phyloP scores from a whole-genome alignment of 768 basidiomycete genomes.

The Lentinus brumalis region DNA sequence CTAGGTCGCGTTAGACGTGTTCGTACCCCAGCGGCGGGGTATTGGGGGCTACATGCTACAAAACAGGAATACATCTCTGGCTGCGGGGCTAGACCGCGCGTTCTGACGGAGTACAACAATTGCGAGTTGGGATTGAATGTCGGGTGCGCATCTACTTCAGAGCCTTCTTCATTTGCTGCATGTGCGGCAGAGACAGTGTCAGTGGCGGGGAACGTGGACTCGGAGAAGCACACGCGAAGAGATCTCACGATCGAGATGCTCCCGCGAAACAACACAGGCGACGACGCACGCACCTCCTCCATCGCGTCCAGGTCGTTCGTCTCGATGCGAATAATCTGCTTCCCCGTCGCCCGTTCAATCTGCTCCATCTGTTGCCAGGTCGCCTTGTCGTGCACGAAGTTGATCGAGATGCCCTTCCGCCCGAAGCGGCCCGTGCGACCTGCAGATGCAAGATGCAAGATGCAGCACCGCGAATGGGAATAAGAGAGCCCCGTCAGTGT shows the following conservation, averaged over 20 bases:
- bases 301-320: slow-evolving; percentile 91
- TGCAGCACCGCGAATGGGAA: neutral
- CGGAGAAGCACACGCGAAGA: neutral
- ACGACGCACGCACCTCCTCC: slow-evolving; percentile 72
- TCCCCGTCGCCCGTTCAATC: slow-evolving; percentile 80
- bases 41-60: slow-evolving; percentile 14
- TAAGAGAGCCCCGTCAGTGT: neutral
- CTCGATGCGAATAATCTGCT: slow-evolving; percentile 81
- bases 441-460: slow-evolving; percentile 31
- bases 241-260: neutral
- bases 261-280: neutral
- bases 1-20: neutral
- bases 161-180: slow-evolving; percentile 81
- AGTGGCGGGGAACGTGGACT: slow-evolving; percentile 3
- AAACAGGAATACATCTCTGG: slow-evolving; percentile 8
- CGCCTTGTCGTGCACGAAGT: slow-evolving; percentile 90
- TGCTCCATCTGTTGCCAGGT: slow-evolving; percentile 90
- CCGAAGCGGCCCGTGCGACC: slow-evolving; percentile 98
- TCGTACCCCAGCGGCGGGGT: neutral
- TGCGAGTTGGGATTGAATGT: neutral
- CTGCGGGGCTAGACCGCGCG: neutral
- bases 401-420: slow-evolving; percentile 94
- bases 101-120: neutral
- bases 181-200: neutral
- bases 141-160: slow-evolving; percentile 49